Evolutionary conservation across 139 green algal species (phyloP).

Genomic region (Chlorella ohadii): DNA sequence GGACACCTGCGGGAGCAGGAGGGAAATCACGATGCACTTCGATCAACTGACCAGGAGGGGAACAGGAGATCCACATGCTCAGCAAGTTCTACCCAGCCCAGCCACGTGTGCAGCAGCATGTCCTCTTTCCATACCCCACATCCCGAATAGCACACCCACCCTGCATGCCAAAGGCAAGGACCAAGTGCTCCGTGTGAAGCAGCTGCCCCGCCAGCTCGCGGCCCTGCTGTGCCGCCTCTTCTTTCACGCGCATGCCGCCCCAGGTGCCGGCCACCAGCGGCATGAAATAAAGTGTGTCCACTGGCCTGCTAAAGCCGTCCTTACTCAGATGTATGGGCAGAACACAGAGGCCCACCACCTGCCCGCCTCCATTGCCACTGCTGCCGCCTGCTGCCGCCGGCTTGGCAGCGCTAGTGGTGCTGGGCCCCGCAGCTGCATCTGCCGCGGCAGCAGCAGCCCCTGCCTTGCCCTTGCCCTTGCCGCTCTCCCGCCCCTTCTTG

Average conservation of each 20-base stretch:
- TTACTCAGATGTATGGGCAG: conserved; percentile 8
- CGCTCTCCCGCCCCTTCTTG: conserved; percentile 1
- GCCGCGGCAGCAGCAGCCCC: not conserved
- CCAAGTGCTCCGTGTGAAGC: not conserved
- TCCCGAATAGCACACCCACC: not conserved
- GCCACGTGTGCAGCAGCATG: no score
- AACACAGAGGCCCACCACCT: conserved; percentile 18
- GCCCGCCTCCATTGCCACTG: not conserved
- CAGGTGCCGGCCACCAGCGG: conserved; percentile 5
- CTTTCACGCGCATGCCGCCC: conserved; percentile 1
- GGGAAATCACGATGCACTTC: not conserved
- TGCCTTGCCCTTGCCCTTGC: not conserved
- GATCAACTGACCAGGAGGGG: no score
- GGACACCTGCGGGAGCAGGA: not conserved
- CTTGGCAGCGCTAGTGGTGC: not conserved
- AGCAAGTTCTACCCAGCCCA: no score
- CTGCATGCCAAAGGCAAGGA: conserved; percentile 29
- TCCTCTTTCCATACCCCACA: no score
- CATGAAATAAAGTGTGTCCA: conserved; percentile 1
- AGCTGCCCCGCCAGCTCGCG: conserved; percentile 2
- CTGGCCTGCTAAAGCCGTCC: not conserved
- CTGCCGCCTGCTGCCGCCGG: not conserved
- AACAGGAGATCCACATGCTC: no score
- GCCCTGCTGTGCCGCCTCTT: not conserved
- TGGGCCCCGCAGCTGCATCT: not conserved